Evolutionary conservation across 768 basidiomycete species (phyloP).

Genomic region (Tylopilus intermedius): DNA sequence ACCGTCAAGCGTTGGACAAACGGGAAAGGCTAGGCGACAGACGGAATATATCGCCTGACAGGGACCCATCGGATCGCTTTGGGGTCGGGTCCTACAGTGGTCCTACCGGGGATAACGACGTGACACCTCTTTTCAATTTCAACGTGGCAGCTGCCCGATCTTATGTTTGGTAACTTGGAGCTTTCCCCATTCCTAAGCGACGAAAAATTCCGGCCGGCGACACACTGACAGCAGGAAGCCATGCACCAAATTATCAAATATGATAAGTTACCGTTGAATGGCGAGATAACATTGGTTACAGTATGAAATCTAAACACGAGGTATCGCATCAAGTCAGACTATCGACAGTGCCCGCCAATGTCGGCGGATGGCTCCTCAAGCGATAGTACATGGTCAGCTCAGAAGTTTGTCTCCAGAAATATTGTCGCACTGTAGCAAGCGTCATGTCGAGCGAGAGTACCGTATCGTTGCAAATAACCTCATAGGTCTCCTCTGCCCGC

Average conservation of each 20-base stretch:
- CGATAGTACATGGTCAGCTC: conserved; percentile 80
- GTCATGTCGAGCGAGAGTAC: conserved; percentile 84
- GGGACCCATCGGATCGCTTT: too few species aligned
- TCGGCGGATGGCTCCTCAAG: conserved; percentile 29
- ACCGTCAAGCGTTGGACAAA: too few species aligned
- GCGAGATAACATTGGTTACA: neutral
- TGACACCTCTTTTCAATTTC: neutral
- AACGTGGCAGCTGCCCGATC: neutral
- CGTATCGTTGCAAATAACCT: conserved; percentile 85
- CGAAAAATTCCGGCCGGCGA: neutral
- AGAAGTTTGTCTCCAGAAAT: conserved; percentile 71
- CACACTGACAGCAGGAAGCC: neutral
- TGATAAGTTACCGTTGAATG: conserved; percentile 15
- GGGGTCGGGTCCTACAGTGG: neutral
- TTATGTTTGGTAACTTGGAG: neutral
- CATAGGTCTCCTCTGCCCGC: conserved; percentile 67
- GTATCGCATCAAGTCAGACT: neutral
- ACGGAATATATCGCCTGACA: too few species aligned
- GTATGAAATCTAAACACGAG: neutral
- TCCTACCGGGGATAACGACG: neutral
- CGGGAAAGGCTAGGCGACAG: too few species aligned
- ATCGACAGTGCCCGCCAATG: conserved; percentile 1
- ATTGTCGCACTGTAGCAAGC: conserved; percentile 85
- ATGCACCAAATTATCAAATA: conserved; percentile 16
- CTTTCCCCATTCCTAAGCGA: neutral